phyloP scores from a whole-genome alignment of 495 filamentous ascomycete genomes.

The Aspergillus baeticus region DNA sequence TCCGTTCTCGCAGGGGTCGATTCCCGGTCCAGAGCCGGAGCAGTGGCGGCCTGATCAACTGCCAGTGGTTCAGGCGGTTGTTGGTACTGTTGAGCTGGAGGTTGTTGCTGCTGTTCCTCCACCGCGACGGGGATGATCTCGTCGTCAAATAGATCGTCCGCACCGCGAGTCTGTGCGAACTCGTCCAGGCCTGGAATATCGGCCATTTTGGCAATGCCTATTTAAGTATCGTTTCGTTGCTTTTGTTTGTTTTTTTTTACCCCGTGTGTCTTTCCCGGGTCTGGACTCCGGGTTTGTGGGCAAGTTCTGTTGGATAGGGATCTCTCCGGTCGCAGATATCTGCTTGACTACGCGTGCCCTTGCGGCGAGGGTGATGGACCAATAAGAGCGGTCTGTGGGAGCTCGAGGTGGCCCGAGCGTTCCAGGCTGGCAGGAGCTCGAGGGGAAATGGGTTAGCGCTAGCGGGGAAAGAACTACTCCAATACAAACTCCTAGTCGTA shows the following conservation, averaged over 20 bases:
- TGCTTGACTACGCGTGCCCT: slow-evolving; percentile 14
- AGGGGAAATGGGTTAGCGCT: no score
- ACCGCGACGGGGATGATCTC: slow-evolving; percentile 63
- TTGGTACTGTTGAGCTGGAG: slow-evolving; percentile 11
- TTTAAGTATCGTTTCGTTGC: neutral
- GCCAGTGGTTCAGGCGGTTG: slow-evolving; percentile 23
- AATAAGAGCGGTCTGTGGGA: slow-evolving; percentile 19
- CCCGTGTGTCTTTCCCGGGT: neutral
- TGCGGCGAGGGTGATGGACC: slow-evolving; percentile 2
- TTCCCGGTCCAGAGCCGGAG: slow-evolving; percentile 15
- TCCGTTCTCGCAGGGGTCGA: slow-evolving; percentile 15
- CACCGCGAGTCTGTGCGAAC: slow-evolving; percentile 65
- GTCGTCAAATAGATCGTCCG: slow-evolving; percentile 70
- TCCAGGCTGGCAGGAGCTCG: no score
- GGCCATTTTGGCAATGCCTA: slow-evolving; percentile 18
- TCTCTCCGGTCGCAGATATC: slow-evolving; percentile 12
- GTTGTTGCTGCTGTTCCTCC: slow-evolving; percentile 34
- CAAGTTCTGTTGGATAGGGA: slow-evolving; percentile 7
- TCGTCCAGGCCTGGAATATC: slow-evolving; percentile 36
- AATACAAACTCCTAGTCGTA: no score
- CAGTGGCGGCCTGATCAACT: slow-evolving; percentile 15
- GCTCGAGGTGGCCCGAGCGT: no score
- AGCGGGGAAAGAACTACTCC: slow-evolving; percentile 1
- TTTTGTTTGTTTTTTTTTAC: neutral
- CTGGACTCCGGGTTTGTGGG: neutral